These are phyloP conservation scores for Melocanna baccifera DNA, from an alignment of 176 grass and related monocot genomes.

Conservation along the genomic window DNA sequence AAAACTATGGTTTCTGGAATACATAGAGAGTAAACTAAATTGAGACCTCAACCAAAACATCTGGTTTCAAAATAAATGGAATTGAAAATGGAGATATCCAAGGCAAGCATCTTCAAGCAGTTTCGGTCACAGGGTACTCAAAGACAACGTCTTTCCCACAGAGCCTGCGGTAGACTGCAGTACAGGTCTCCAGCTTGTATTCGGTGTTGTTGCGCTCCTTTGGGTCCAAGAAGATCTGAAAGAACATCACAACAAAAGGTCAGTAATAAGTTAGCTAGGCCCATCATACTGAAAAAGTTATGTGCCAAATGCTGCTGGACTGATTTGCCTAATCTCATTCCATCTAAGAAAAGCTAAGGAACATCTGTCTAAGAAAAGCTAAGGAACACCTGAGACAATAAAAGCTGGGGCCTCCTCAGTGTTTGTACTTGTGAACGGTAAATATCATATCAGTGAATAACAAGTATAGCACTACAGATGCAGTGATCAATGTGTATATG, in stretches of 20 bases:
- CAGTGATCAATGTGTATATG: not conserved
- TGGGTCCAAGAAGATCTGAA: slow-evolving; percentile 86
- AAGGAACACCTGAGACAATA: not conserved
- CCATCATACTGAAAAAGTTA: not conserved
- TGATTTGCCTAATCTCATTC: not conserved
- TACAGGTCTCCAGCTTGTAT: slow-evolving; percentile 93
- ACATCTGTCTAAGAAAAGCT: not conserved
- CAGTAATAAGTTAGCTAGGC: not conserved
- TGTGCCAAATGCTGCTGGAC: not conserved
- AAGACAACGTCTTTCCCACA: slow-evolving; percentile 79
- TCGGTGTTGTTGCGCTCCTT: slow-evolving; percentile 97
- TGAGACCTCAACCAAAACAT: slow-evolving; percentile 2
- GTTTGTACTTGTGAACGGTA: too few relatives aligned
- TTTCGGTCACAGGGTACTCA: slow-evolving; percentile 54
- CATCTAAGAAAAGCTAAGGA: not conserved
- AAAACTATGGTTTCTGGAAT: slow-evolving; percentile 47
- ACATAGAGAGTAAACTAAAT: slow-evolving; percentile 24
- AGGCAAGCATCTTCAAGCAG: slow-evolving; percentile 31
- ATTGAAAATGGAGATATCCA: slow-evolving; percentile 16
- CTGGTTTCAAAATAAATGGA: slow-evolving; percentile 8
- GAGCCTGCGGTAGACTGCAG: slow-evolving; percentile 80
- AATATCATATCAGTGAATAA: not conserved
- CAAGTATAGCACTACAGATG: not conserved
- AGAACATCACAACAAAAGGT: not conserved
- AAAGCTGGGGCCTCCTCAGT: too few relatives aligned